Evolutionary conservation across 2,329 filamentous ascomycete species (phyloP).

Genomic region (Pestalotiopsis sp.): DNA sequence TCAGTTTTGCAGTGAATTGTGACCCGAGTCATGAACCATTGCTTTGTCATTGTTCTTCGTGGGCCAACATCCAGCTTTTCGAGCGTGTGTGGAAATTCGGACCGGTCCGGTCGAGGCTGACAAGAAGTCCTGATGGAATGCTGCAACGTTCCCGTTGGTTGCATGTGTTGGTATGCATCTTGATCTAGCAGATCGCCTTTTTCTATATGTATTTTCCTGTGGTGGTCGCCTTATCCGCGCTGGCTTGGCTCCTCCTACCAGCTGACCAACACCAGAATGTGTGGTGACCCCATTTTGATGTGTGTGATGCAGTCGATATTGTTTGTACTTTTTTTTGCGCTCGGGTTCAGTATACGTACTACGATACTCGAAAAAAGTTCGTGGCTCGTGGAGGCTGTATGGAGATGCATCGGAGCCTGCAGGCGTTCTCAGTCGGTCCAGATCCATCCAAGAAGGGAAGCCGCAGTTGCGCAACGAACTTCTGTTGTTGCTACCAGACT

Average conservation of each 20-base stretch:
- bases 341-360: neutral
- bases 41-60: neutral
- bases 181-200: neutral
- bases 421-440: neutral
- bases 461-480: neutral
- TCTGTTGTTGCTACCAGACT: neutral
- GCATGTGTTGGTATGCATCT: neutral
- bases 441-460: neutral
- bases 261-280: neutral
- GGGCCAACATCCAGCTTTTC: neutral
- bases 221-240: neutral
- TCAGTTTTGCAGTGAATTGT: no score
- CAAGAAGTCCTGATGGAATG: neutral
- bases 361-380: neutral
- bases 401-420: neutral
- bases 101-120: neutral
- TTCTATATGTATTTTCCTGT: neutral
- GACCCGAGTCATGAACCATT: no score
- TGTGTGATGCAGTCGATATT: neutral
- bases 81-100: neutral
- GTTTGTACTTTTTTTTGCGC: neutral
- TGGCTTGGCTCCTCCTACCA: neutral
- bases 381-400: neutral
- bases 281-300: neutral
- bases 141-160: neutral